Base-by-base conservation (phyloP, 2,329 filamentous ascomycete species). In the Incumbomyces delicatus region DNA sequence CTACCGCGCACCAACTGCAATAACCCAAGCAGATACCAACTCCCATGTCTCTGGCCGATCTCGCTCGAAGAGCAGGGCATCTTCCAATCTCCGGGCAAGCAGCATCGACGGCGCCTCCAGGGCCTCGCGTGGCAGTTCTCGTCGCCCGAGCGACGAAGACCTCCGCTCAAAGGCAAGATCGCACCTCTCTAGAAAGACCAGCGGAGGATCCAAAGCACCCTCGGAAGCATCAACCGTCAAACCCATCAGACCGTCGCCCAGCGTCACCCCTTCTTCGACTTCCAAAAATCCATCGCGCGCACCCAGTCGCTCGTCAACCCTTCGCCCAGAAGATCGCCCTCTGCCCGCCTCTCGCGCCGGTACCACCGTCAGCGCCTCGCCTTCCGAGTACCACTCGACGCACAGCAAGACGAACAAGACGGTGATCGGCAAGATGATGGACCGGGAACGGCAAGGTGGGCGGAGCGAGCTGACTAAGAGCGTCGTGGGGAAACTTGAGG, bases 321-420 rank as follows among this genome's bases (percentile, higher is more conserved):
- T 45, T 14, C 27, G 16, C 8, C 42, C 42, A 4, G 42, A 51
- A 7, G 44, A 49, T 13, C 51, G 50, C 20, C 53, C 53, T 2
- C 52, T 56, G 8, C 53, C 53, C 10, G 49, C 55, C 3, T 53
- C 50, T 3, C 43, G 55, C n/a, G 55, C 55, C 2, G 55, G 52
- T 3, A 57, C 55, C 2, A 56, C 53, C 48, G 42, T 54, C 3
- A 50, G 46, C 2, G 53, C 47, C 22, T 31, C 12, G 13, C 31
- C 32, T 2, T 31, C 20, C 13, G 42, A 45, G 2, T 45, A 45
- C 22, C 42, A 37, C 6, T 35, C 46, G 2, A 50, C 46, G 6
- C 40, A 40, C 7, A 32, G 31, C 12, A 42, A 43, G 16, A 18
- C 47, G 12, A 34, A 44, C 12, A 46, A 51, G 30, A 56, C 54